Base-by-base conservation (phyloP, 306 rosid species). In the Vigna trinervia region DNA sequence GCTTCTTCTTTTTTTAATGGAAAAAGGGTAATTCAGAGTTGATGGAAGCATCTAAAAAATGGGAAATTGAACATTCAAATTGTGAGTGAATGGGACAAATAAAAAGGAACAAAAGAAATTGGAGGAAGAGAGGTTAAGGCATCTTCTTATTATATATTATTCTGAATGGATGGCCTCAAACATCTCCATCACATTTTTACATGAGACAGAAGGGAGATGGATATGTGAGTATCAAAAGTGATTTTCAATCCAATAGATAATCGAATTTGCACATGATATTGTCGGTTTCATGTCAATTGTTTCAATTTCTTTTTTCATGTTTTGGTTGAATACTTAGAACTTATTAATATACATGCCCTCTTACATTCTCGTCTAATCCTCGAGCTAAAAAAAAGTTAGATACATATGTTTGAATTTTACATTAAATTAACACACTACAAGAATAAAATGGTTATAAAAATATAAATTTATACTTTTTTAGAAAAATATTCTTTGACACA, bases 241-340 rank as follows among this genome's bases (percentile, higher is more conserved):
- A 54, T 71, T 80, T 76, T 63, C 62, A 57, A 67, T 58, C 74
- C 80, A 84, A 79, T 67, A 59, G 46, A 82, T 76, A 80, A 79
- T 52, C 82, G 5, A 65, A 72, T 58, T 82, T 85, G 86, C 89
- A 85, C 89, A 85, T 85, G 89, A 79, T 59, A 45, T 12, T 85
- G 89, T 82, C 89, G 86, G 84, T 66, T 85, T 36, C 78, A 80
- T 76, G 83, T 80, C 74, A 85, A 76, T 75, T 28, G 80, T 85
- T 66, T 77, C 32, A 34, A 30, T 30, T 36, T 36, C 7, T 1
- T 69, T 28, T 51, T 39, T 22, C 10, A 26, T 13, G 54, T 57
- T 46, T 66, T 78, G 53, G 58, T 46, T 78, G 78, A 58, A 50
- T 56, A 58, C 73, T 58, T 26, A 70, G 48, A 57, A 58, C 60